Evolutionary conservation across 2,329 filamentous ascomycete species (phyloP).

Genomic region (Exserohilum rostratum): DNA sequence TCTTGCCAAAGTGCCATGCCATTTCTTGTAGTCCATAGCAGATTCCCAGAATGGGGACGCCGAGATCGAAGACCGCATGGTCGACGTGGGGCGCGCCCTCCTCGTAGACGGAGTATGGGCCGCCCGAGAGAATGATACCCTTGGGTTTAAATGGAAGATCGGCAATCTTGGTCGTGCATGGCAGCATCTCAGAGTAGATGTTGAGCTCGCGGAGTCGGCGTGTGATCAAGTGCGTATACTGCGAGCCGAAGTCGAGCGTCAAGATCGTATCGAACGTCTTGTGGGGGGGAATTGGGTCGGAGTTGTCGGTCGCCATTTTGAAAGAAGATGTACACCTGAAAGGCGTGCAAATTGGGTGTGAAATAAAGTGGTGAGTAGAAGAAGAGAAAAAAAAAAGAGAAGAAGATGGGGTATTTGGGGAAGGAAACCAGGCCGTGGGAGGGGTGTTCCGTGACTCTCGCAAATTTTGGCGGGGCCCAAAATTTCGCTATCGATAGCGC

Average conservation of each 20-base stretch:
- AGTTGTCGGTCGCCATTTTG: constrained; percentile 49
- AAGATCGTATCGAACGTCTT: constrained; percentile 70
- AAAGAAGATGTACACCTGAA: constrained; percentile 1
- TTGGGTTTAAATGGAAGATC: constrained; percentile 81
- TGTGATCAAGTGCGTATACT: constrained; percentile 76
- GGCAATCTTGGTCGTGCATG: constrained; percentile 80
- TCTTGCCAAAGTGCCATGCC: constrained; percentile 70
- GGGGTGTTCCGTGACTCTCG: constrained; percentile 22
- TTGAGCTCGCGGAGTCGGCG: constrained; percentile 77
- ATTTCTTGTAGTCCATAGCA: constrained; percentile 75
- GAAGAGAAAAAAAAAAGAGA: constrained; percentile 7
- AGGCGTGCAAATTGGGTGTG: constrained; percentile 15
- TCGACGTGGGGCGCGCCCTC: constrained; percentile 78
- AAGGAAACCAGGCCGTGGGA: constrained; percentile 8
- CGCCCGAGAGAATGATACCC: constrained; percentile 79
- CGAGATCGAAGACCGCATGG: constrained; percentile 78
- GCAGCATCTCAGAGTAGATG: constrained; percentile 87
- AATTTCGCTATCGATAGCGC: constrained; percentile 20
- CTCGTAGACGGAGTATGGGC: constrained; percentile 81
- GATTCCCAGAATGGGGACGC: constrained; percentile 66
- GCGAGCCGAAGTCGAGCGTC: constrained; percentile 73
- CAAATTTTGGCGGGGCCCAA: constrained; percentile 15
- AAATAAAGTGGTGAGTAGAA: constrained; percentile 15
- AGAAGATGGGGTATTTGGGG: constrained; percentile 11
- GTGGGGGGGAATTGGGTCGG: constrained; percentile 54